phyloP scores from a whole-genome alignment of 192 early-diverging fungal species.

The Podochytrium sp. region DNA sequence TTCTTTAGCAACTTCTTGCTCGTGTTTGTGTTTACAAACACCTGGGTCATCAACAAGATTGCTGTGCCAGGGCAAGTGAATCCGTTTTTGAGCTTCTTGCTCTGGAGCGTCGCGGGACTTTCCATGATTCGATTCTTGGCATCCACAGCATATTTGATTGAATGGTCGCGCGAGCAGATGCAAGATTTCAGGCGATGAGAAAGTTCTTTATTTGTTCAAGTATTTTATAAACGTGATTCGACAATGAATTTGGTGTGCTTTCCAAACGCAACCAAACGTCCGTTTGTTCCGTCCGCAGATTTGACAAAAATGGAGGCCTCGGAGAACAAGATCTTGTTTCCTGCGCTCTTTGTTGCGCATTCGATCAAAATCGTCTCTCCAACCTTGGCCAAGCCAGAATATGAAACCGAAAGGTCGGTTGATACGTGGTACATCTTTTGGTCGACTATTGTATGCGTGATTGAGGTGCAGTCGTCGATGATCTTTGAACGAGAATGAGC shows the following conservation, averaged over 20 bases:
- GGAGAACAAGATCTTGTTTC: conserved; percentile 6
- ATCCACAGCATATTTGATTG: neutral
- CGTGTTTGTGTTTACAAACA: conserved; percentile 45
- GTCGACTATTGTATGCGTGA: neutral
- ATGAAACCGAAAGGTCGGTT: conserved; percentile 12
- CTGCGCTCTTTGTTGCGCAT: neutral
- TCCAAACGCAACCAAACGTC: conserved; percentile 10
- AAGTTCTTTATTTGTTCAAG: neutral
- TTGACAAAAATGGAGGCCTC: conserved; percentile 4
- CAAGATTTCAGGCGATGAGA: neutral
- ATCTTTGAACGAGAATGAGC: neutral
- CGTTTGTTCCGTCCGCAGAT: neutral
- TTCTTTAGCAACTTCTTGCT: conserved; percentile 78
- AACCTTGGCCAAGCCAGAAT: neutral
- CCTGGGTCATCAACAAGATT: conserved; percentile 24
- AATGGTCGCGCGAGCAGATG: neutral
- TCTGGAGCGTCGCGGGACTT: conserved; percentile 49
- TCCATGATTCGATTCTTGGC: conserved; percentile 20
- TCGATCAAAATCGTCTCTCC: conserved; percentile 13
- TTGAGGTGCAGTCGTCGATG: conserved; percentile 8
- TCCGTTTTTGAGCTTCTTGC: conserved; percentile 53
- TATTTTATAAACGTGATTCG: neutral
- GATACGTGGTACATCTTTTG: neutral
- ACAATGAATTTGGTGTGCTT: conserved; percentile 25
- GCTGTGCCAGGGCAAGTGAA: conserved; percentile 23